Evolutionary conservation across 1,284 basidiomycete species (phyloP).

Genomic region (Stereum hirsutum): DNA sequence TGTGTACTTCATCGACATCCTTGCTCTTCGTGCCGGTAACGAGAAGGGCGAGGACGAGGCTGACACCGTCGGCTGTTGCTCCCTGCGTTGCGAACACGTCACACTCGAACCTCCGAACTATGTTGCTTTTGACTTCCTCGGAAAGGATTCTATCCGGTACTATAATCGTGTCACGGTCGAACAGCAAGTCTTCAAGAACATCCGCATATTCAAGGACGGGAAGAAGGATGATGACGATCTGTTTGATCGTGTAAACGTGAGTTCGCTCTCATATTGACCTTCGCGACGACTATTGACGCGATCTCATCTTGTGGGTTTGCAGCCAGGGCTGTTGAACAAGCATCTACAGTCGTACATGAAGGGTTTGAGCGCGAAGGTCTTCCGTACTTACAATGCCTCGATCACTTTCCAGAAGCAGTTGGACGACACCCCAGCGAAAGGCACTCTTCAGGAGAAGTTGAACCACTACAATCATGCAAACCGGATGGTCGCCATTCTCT

Average conservation of each 20-base stretch:
- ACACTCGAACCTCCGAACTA: slow-evolving; percentile 80
- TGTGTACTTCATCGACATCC: slow-evolving; percentile 94
- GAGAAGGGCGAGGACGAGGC: slow-evolving; percentile 98
- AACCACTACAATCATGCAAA: slow-evolving; percentile 95
- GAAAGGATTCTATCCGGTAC: slow-evolving; percentile 97
- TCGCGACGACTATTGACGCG: background rate
- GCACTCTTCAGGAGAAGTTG: slow-evolving; percentile 84
- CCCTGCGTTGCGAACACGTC: slow-evolving; percentile 90
- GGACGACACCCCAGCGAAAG: slow-evolving; percentile 64
- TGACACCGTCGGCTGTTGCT: slow-evolving; percentile 96
- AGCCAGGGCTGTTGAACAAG: slow-evolving; percentile 85
- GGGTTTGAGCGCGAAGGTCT: slow-evolving; percentile 94
- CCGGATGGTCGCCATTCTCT: slow-evolving; percentile 89
- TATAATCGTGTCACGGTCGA: slow-evolving; percentile 86
- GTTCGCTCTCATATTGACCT: slow-evolving; percentile 15
- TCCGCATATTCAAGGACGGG: slow-evolving; percentile 61
- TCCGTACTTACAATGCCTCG: slow-evolving; percentile 98
- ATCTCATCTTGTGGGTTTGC: slow-evolving; percentile 4
- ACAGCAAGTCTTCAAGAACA: slow-evolving; percentile 48
- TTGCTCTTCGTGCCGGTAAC: slow-evolving; percentile 94
- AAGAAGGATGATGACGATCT: slow-evolving; percentile 86
- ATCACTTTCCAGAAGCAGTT: slow-evolving; percentile 88
- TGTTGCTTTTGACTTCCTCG: slow-evolving; percentile 91
- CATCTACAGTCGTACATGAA: slow-evolving; percentile 91
- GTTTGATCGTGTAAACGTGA: slow-evolving; percentile 89